Base-by-base conservation (phyloP, 2,329 filamentous ascomycete genomes). In the Sarocladiaceae sp. region DNA sequence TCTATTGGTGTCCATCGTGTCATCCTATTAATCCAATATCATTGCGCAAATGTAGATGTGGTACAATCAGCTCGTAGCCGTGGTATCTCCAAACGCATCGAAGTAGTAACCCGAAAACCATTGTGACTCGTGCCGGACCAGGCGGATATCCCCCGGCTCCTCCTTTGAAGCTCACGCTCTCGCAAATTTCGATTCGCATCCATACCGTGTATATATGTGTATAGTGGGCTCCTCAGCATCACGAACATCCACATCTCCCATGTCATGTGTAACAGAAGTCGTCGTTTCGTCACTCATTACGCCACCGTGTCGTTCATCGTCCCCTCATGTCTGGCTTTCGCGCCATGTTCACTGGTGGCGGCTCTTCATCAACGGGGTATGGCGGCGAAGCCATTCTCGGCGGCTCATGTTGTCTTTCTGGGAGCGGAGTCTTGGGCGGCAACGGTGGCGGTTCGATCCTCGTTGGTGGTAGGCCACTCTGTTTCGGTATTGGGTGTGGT, bases 281-380 rank as follows among this genome's bases (percentile, higher is more conserved):
- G n/a, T n/a, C n/a, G n/a, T n/a, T n/a, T n/a, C n/a, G n/a, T n/a
- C n/a, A n/a, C n/a, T n/a, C n/a, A n/a, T n/a, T n/a, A n/a, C n/a
- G n/a, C n/a, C n/a, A n/a, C n/a, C n/a, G n/a, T n/a, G n/a, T n/a
- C 24, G 6, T 24, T 29, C 19, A 43, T 21, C 40, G 43, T 26
- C 10, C 42, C 24, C 44, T 21, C 33, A 39, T 40, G 40, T 85
- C 83, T 1, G 91, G 91, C 62, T 96, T 96, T 53, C 83, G 80
- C 34, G 85, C 82, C 75, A 88, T 85, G 56, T 95, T 94, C 6
- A 94, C 88, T 6, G 78, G 72, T 3, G 91, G 91, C 15, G 91
- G 90, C 21, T 85, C 83, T 20, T 84, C 85, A 34, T 82, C 82
- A 39, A 87, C 66, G 0, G 91, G 91, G 60, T 96, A 96, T 1